Evolutionary conservation across 768 basidiomycete species (phyloP), one percentile per base, ranked within the genome.

Genomic region (Lanmaoa rubissima): DNA sequence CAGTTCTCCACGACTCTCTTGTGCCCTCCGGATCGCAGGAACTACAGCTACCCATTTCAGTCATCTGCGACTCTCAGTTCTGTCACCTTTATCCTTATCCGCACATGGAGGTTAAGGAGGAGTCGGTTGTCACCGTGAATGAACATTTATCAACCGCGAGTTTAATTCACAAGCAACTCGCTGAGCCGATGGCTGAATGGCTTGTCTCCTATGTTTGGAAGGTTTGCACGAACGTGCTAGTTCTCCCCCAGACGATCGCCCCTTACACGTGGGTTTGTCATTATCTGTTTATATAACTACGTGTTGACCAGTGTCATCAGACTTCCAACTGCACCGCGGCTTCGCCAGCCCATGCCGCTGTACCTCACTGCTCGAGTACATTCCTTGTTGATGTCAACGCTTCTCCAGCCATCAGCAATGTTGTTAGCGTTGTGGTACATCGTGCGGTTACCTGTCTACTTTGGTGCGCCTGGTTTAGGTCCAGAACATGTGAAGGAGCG

Each of bases 371-470:
- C 78, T 14, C 82, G 85, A 9, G 79, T 90, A 26, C 90, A 90
- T 61, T 85, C 86, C 10, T 74, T 92, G 62, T 68, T 92, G 56
- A 78, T 91, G 53, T 90, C 90, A 8, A 92, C 90, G 3, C 76
- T 92, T 43, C 74, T 92, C 50, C 90, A 92, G 65, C 90, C 90
- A 1, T 92, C 90, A 8, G 90, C 87, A 32, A 80, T 91, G 45
- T 79, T 92, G 58, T 75, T 92, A 51, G 86, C 88, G 4, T 61
- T 92, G 44, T 92, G 90, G 90, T 92, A 92, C 68, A 90, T 92
- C 51, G 83, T 83, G 38, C 85, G 83, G 48, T 77, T 92, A 19
- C 90, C 90, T 11, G 82, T 88, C 12, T 87, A 80, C 66, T 83
- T 88, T 62, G 81, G 79, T 26, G 80, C 78, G 4, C 71, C 78